Percentiles rank a stretch among this genome's conserved stretches.
These are phyloP conservation scores for Xylariales sp. DNA, from an alignment of 2,329 filamentous ascomycete species.

Conservation along the genomic window DNA sequence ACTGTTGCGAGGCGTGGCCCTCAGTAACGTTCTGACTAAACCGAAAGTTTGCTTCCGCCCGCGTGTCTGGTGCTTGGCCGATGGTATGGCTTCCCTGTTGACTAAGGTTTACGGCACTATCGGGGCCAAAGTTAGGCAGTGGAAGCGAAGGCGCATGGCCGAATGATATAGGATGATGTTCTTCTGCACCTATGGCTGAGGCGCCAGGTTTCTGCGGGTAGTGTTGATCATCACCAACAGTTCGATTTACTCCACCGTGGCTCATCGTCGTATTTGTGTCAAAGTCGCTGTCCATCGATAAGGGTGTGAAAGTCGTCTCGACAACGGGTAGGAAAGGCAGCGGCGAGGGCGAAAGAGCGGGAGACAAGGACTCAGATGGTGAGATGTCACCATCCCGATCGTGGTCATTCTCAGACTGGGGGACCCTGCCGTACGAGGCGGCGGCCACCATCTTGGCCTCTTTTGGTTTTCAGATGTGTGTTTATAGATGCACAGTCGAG, in stretches of 20 bases:
- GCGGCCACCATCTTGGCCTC: constrained; percentile 42
- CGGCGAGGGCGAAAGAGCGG: constrained; percentile 48
- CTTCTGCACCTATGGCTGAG: constrained; percentile 44
- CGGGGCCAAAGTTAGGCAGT: constrained; percentile 38
- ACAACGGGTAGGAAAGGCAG: constrained; percentile 47
- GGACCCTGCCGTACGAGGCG: constrained; percentile 43
- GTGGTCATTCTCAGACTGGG: constrained; percentile 46
- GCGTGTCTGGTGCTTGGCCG: constrained; percentile 18
- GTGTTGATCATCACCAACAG: constrained; percentile 19
- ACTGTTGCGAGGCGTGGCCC: constrained; percentile 9
- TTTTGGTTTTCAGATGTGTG: constrained; percentile 9
- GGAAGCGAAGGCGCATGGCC: constrained; percentile 42
- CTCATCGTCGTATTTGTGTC: constrained; percentile 8
- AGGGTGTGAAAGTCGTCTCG: constrained; percentile 48
- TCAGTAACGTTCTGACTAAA: constrained; percentile 34
- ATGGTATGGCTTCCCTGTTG: constrained; percentile 21
- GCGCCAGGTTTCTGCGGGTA: constrained; percentile 39
- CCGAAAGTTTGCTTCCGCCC: constrained; percentile 33
- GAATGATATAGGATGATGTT: constrained; percentile 50
- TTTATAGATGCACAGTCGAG: constrained; percentile 5
- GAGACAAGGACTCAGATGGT: constrained; percentile 45
- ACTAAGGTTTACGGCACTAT: constrained; percentile 27
- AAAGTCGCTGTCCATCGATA: constrained; percentile 50
- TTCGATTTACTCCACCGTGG: constrained; percentile 19
- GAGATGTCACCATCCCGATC: constrained; percentile 44